A percentile compares a stretch with the other conserved stretches of the same genome.
phyloP scores from a whole-genome alignment of 176 grass and related monocot genomes.

The Elymus sibiricus region DNA sequence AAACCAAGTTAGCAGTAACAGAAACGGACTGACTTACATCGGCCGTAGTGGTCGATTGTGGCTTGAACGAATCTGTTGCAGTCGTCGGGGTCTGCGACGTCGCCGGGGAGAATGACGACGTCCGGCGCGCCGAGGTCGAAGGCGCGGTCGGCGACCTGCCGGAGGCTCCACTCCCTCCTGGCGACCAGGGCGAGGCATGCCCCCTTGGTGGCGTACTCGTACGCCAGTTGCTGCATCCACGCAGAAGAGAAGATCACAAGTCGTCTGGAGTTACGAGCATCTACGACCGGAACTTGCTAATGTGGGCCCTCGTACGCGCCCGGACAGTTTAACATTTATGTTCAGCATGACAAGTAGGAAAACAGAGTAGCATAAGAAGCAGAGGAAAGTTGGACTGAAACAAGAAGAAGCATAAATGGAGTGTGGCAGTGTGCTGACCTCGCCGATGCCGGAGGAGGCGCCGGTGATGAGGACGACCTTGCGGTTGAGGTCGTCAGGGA shows the following conservation, averaged over 20 bases:
- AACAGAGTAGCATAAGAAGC: not conserved
- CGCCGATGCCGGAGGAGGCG: constrained; percentile 81
- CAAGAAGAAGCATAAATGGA: too few relatives aligned
- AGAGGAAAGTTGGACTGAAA: too few relatives aligned
- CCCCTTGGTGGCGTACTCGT: constrained; percentile 58
- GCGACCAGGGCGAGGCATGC: constrained; percentile 57
- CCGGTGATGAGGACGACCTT: constrained; percentile 92
- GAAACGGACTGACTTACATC: constrained; percentile 26
- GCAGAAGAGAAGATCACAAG: not conserved
- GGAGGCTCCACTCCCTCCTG: constrained; percentile 50
- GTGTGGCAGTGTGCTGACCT: too few relatives aligned
- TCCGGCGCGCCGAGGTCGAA: constrained; percentile 39
- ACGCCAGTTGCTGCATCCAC: constrained; percentile 49
- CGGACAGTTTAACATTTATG: too few relatives aligned
- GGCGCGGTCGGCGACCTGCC: constrained; percentile 39
- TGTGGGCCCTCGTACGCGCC: too few relatives aligned
- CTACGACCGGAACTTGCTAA: too few relatives aligned
- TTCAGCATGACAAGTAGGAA: not conserved
- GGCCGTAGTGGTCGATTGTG: constrained; percentile 37
- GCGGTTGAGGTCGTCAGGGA: constrained; percentile 57
- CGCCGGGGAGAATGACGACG: constrained; percentile 42
- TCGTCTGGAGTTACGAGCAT: not conserved
- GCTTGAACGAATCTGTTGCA: constrained; percentile 42
- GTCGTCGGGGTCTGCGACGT: constrained; percentile 38
- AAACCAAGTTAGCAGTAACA: not conserved